phyloP scores from a whole-genome alignment of 2,329 filamentous ascomycete genomes.

The Ascosphaera aggregata region DNA sequence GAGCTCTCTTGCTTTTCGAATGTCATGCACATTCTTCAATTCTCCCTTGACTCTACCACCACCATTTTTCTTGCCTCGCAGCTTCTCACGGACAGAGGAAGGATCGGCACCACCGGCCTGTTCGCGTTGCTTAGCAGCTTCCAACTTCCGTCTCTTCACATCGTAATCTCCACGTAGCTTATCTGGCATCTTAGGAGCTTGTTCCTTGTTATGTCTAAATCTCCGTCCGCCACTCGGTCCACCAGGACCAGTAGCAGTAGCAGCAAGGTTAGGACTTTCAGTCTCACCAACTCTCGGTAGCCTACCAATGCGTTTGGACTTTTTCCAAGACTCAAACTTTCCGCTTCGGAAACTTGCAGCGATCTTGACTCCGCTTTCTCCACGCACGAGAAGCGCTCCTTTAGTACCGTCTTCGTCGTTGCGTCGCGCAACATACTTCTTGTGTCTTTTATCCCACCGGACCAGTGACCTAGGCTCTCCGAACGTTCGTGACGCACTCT shows the following conservation, averaged over 20 bases:
- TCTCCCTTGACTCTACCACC: slow-evolving; percentile 52
- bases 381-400: slow-evolving; percentile 51
- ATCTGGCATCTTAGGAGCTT: slow-evolving; percentile 82
- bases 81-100: slow-evolving; percentile 17
- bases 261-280: slow-evolving; percentile 28
- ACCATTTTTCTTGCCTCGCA: slow-evolving; percentile 47
- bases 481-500: slow-evolving; percentile 48
- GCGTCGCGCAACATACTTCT: slow-evolving; percentile 74
- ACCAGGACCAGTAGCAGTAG: slow-evolving; percentile 7
- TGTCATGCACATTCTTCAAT: slow-evolving; percentile 60
- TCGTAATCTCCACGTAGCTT: slow-evolving; percentile 80
- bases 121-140: slow-evolving; percentile 54
- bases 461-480: slow-evolving; percentile 52
- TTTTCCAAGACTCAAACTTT: slow-evolving; percentile 81
- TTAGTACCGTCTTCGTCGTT: slow-evolving; percentile 90
- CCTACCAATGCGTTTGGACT: slow-evolving; percentile 55
- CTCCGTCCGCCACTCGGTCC: slow-evolving; percentile 30
- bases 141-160: slow-evolving; percentile 69
- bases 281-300: slow-evolving; percentile 64
- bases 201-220: slow-evolving; percentile 71
- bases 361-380: slow-evolving; percentile 90
- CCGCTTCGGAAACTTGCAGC: slow-evolving; percentile 83
- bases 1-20: slow-evolving; percentile 57
- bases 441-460: slow-evolving; percentile 93
- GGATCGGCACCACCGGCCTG: slow-evolving; percentile 4